phyloP scores from a whole-genome alignment of 2,329 filamentous ascomycete genomes.

The Leptographium wingfieldii region DNA sequence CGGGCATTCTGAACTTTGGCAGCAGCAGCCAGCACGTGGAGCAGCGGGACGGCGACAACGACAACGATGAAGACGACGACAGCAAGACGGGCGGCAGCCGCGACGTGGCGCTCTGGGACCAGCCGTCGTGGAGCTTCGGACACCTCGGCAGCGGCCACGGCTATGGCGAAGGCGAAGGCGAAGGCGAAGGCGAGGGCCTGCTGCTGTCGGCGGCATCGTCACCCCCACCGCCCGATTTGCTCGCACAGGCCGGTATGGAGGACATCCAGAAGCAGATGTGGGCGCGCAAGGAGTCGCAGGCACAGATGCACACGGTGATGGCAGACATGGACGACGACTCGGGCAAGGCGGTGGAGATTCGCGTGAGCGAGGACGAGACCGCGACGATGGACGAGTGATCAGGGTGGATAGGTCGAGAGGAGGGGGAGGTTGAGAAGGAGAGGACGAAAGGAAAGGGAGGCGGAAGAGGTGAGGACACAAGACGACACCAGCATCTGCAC shows the following conservation, averaged over 20 bases:
- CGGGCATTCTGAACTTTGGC: constrained; percentile 11
- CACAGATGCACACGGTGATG: constrained; percentile 25
- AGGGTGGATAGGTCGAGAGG: background rate
- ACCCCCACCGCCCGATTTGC: constrained; percentile 13
- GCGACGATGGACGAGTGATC: background rate
- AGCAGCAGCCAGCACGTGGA: constrained; percentile 1
- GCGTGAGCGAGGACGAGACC: constrained; percentile 28
- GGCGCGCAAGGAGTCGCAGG: constrained; percentile 21
- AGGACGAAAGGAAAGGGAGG: background rate
- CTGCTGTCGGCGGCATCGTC: background rate
- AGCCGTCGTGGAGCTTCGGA: constrained; percentile 32
- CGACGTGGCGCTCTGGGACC: constrained; percentile 17
- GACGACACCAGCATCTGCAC: too few species aligned
- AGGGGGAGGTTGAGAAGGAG: background rate
- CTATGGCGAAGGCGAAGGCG: background rate
- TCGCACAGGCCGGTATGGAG: constrained; percentile 13
- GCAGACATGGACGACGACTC: constrained; percentile 23
- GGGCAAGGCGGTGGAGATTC: constrained; percentile 37
- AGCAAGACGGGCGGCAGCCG: constrained; percentile 9
- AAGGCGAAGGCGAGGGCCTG: background rate
- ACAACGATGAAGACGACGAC: constrained; percentile 10
- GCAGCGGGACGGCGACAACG: background rate
- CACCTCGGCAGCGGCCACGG: background rate
- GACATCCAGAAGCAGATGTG: constrained; percentile 22
- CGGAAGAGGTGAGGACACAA: too few species aligned